Conservation (phyloP, 768 basidiomycete species). For the Coprinopsis strossmayeri region DNA sequence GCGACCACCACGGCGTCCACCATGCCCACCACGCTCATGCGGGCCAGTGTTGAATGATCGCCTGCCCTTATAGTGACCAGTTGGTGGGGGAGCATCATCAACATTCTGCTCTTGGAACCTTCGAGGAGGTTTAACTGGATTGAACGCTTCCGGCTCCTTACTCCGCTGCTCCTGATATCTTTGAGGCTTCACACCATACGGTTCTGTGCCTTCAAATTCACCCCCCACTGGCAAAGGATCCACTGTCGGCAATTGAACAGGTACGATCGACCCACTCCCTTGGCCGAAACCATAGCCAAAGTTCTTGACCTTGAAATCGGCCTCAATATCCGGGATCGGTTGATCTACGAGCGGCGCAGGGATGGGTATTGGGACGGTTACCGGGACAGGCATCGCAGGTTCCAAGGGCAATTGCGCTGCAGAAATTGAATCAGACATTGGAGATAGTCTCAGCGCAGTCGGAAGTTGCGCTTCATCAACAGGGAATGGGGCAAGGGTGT, state of each 20-base stretch:
- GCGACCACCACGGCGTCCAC: constrained; percentile 1
- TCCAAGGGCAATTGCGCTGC: constrained; percentile 2
- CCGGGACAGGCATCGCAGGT: too few relatives aligned
- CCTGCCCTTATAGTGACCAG: neutral
- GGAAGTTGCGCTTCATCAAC: neutral
- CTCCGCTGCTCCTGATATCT: too few relatives aligned
- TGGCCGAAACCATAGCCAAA: constrained; percentile 63
- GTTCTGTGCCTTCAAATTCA: too few relatives aligned
- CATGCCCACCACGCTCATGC: neutral
- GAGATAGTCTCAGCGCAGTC: neutral
- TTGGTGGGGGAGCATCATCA: neutral
- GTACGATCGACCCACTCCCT: constrained; percentile 13
- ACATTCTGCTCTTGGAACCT: neutral
- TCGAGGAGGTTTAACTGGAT: too few relatives aligned
- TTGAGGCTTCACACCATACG: too few relatives aligned
- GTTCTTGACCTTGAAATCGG: constrained; percentile 50
- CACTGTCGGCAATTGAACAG: too few relatives aligned
- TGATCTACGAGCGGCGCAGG: neutral
- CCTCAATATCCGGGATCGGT: constrained; percentile 12
- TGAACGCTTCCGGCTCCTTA: too few relatives aligned
- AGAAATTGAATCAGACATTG: neutral
- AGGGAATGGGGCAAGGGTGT: neutral
- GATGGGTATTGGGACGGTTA: too few relatives aligned
- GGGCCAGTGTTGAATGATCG: neutral
- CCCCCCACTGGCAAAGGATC: too few relatives aligned